Percentiles rank a stretch among this genome's conserved stretches.
Conservation (phyloP, 768 basidiomycete genomes). For the Psilocybe cubensis region DNA sequence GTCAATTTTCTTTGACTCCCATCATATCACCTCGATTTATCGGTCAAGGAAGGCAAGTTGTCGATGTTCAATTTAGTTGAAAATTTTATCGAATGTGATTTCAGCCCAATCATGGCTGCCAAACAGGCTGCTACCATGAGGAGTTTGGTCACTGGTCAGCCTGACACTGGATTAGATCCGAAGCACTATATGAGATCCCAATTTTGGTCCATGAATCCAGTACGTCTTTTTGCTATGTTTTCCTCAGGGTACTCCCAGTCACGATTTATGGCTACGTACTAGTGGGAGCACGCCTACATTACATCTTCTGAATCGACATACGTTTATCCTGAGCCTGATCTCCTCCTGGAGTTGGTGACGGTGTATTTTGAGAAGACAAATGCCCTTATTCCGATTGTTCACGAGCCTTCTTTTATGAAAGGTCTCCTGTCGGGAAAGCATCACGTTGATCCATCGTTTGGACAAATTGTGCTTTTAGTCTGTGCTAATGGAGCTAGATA, state of each 20-base stretch:
- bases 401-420: constrained; percentile 70
- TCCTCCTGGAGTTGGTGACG: constrained; percentile 56
- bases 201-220: constrained; percentile 36
- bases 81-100: too few relatives aligned
- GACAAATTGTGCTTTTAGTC: constrained; percentile 62
- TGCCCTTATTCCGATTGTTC: constrained; percentile 65
- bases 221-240: constrained; percentile 20
- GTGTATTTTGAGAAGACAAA: constrained; percentile 68
- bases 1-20: background rate
- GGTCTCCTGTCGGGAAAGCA: constrained; percentile 53
- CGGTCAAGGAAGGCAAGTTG: constrained; percentile 1
- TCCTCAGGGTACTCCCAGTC: background rate
- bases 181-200: background rate
- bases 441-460: constrained; percentile 53
- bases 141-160: background rate
- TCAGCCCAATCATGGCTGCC: background rate
- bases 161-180: background rate
- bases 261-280: background rate
- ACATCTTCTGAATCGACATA: constrained; percentile 28
- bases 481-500: constrained; percentile 71
- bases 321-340: constrained; percentile 53
- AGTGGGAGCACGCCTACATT: constrained; percentile 41
- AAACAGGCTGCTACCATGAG: background rate
- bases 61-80: background rate
- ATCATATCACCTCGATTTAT: background rate